phyloP scores from a whole-genome alignment of 1,139 yeast genomes.

The Pichia sp. region DNA sequence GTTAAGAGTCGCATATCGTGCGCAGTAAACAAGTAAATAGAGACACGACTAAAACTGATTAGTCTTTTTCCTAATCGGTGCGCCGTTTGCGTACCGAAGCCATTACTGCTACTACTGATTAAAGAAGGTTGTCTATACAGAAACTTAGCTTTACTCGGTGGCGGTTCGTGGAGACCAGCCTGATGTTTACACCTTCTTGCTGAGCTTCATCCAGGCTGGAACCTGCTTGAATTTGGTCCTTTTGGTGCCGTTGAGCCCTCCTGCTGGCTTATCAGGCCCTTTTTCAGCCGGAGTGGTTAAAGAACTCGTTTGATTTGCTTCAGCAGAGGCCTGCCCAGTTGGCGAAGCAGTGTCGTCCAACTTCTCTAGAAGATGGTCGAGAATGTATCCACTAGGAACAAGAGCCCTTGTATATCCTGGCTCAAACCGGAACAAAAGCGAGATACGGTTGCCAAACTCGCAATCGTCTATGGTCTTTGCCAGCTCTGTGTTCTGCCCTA shows the following conservation, averaged over 20 bases:
- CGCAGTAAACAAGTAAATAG: not conserved
- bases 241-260: not conserved
- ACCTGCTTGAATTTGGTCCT: constrained; percentile 2
- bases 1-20: not conserved
- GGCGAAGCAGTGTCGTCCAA: not conserved
- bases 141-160: not conserved
- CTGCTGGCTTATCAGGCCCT: not conserved
- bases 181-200: not conserved
- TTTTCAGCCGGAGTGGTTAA: not conserved
- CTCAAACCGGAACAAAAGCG: not conserved
- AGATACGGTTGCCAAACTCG: constrained; percentile 9
- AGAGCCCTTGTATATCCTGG: not conserved
- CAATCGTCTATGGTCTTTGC: constrained; percentile 2
- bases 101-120: not conserved
- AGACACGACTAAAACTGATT: not conserved
- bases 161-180: too few relatives aligned
- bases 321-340: not conserved
- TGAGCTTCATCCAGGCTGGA: constrained; percentile 9
- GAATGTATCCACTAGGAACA: not conserved
- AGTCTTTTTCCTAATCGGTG: not conserved
- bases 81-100: not conserved
- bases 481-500: not conserved
- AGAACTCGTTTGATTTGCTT: not conserved
- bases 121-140: not conserved
- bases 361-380: constrained; percentile 3